Evolutionary conservation across 805 yeast genomes (phyloP), one percentile per base, ranked within the genome.

Genomic region (Pichia rugopelliculosa): DNA sequence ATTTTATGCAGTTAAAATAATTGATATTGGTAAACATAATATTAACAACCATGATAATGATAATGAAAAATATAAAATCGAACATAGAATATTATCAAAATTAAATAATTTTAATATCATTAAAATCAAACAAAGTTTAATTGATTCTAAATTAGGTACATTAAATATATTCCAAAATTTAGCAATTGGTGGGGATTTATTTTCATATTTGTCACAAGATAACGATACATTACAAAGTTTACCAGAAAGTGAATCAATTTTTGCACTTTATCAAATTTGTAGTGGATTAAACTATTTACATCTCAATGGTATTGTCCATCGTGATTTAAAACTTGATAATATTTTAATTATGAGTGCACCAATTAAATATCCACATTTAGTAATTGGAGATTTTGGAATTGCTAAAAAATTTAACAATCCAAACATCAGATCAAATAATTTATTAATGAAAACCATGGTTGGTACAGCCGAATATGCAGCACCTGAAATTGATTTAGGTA

Each of bases 171-270:
- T 88, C 3, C 76, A 93, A 51, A 97, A 91, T 59, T 86, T 90
- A 63, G 98, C 97, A 2, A 82, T 93, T 10, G 98, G 98, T 9
- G 98, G 98, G 36, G 99, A 91, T 64, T 76, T 91, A 50, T 91
- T 91, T 61, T 95, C 89, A 57, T 87, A 89, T 63, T 87, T 91
- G 50, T 77, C 88, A 48, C 82, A 80, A 54, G 84, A 88, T 62
- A 67, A 66, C 22, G 56, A 62, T 15, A 57, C 75, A 18, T 53
- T 64, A 1, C 52, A 52, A 13, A 59, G 79, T 0, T 53, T 81
- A 1, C 65, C 78, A 1, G 87, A 82, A 55, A 70, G 74, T 36
- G 84, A 82, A 54, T 61, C 77, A 1, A 55, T 81, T 11, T 55
- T 80, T 1, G 72, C 81, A 5, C 65, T 74, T 0, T 81, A 62